Evolutionary conservation across 805 yeast genomes (phyloP), one percentile per base, ranked within the genome.

Genomic region (Sugiyamaella chiloensis): DNA sequence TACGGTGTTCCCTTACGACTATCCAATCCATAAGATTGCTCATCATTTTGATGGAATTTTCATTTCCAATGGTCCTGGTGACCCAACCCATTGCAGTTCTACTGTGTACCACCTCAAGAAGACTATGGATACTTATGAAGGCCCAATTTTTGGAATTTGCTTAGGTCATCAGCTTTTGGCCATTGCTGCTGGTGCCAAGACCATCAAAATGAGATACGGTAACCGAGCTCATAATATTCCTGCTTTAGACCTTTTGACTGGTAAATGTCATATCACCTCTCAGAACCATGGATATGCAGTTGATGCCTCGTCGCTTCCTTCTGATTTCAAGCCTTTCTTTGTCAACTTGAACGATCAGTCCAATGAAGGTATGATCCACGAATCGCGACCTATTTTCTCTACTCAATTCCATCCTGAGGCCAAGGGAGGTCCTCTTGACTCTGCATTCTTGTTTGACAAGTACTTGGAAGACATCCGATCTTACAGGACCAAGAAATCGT

Each of bases 371-470:
- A 89, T 93, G 96, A 84, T 81, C 60, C 99, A 93, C 69, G 76
- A 73, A 48, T 64, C 79, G 32, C 84, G 80, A 66, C 99, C 99
- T 44, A 86, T 91, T 47, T 93, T 91, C 72, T 87, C 96, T 31
- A 88, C 96, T 2, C 99, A 93, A 70, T 93, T 93, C 78, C 99
- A 93, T 67, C 99, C 99, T 42, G 99, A 93, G 70, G 98, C 99
- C 49, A 91, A 89, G 72, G 98, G 99, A 60, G 99, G 99, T 59
- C 99, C 99, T 50, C 76, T 85, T 61, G 99, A 93, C 69, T 86
- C 96, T 11, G 78, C 88, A 2, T 87, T 81, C 70, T 74, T 93
- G 67, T 93, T 93, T 60, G 98, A 93, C 74, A 87, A 82, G 68
- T 93, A 87, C 70, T 81, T 93, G 60, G 78, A 73, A 31, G 75